phyloP scores from a whole-genome alignment of 2,329 filamentous ascomycete species.

The Beauveria australis region DNA sequence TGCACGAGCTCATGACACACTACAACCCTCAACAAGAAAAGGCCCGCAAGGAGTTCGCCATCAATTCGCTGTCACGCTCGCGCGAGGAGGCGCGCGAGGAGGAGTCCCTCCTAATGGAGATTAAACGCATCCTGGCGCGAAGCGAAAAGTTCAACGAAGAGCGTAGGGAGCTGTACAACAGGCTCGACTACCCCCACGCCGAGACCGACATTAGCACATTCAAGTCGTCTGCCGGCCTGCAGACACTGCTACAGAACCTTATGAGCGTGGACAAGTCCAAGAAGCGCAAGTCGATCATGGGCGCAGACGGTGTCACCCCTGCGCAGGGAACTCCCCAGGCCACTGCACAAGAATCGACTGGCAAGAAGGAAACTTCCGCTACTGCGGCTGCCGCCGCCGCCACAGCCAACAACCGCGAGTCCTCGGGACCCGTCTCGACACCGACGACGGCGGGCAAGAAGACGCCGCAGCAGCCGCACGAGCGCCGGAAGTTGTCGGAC shows the following conservation, averaged over 20 bases:
- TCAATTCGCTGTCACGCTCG: conserved; percentile 67
- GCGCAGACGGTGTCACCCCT: conserved; percentile 46
- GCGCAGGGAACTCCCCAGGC: conserved; percentile 32
- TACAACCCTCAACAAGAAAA: conserved; percentile 77
- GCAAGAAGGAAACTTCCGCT: conserved; percentile 46
- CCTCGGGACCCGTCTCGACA: conserved; percentile 25
- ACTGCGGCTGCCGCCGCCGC: conserved; percentile 36
- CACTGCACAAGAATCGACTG: conserved; percentile 23
- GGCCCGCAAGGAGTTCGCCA: conserved; percentile 75
- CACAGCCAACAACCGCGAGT: conserved; percentile 23
- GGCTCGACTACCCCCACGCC: conserved; percentile 71
- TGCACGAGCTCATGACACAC: conserved; percentile 77
- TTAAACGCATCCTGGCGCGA: conserved; percentile 83
- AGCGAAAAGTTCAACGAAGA: conserved; percentile 83
- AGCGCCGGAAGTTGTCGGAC: conserved; percentile 63
- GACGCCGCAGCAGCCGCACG: conserved; percentile 35
- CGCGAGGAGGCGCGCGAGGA: conserved; percentile 89
- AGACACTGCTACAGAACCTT: conserved; percentile 72
- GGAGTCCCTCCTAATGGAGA: conserved; percentile 77
- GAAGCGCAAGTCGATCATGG: conserved; percentile 69
- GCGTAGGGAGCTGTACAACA: conserved; percentile 75
- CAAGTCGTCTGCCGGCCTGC: conserved; percentile 72
- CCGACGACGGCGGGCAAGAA: conserved; percentile 42
- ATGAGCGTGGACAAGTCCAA: conserved; percentile 79
- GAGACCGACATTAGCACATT: conserved; percentile 68